Conservation (phyloP, 176 grass and related monocot genomes). For the Oryza punctata region DNA sequence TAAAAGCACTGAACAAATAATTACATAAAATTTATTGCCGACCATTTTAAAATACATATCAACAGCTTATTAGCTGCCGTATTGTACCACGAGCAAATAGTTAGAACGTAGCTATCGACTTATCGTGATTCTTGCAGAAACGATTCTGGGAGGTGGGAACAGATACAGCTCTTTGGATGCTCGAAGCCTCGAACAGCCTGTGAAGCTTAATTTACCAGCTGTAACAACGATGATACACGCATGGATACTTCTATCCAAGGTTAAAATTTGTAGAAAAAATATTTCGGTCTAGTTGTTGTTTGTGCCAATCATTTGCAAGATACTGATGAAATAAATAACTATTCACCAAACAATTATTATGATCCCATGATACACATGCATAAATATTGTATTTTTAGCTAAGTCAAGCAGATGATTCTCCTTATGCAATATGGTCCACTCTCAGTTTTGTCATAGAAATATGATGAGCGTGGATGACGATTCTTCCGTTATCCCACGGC, state of each 20-base stretch:
- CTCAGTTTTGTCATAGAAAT: constrained; percentile 39
- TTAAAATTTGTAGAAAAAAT: background rate
- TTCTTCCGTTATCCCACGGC: background rate
- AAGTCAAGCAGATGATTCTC: constrained; percentile 37
- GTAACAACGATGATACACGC: constrained; percentile 32
- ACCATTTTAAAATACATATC: background rate
- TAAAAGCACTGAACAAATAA: background rate
- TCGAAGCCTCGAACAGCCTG: background rate
- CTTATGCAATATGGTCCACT: constrained; percentile 14
- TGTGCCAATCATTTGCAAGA: constrained; percentile 30
- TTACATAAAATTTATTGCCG: background rate
- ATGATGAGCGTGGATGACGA: constrained; percentile 5
- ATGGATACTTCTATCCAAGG: background rate
- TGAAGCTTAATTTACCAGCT: constrained; percentile 43
- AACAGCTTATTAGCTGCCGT: background rate
- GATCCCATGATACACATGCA: constrained; percentile 6
- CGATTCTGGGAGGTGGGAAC: background rate
- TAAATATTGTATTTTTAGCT: background rate
- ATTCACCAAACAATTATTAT: constrained; percentile 26
- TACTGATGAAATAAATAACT: constrained; percentile 26
- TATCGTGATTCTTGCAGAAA: constrained; percentile 32
- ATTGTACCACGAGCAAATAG: constrained; percentile 9
- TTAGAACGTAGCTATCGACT: constrained; percentile 31
- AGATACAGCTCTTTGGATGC: background rate
- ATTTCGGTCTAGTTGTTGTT: constrained; percentile 15